These are phyloP conservation scores for Cystoderma amianthinum DNA, from an alignment of 768 basidiomycete species.

Conservation along the genomic window DNA sequence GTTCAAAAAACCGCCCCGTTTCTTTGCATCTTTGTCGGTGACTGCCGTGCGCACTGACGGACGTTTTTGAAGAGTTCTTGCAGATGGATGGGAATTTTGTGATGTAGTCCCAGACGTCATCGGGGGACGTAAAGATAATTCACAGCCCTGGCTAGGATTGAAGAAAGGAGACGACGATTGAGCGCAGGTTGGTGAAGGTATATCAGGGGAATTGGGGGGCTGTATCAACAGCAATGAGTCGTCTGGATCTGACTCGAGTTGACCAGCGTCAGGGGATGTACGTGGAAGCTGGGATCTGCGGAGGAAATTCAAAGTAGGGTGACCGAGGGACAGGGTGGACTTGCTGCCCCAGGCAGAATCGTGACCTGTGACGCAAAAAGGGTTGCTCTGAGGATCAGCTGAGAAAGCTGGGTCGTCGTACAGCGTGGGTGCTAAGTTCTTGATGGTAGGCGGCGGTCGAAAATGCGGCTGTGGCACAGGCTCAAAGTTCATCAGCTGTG, in stretches of 20 bases:
- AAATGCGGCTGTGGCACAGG: constrained; percentile 5
- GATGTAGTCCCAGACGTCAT: background rate
- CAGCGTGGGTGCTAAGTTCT: constrained; percentile 18
- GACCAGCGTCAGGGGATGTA: constrained; percentile 2
- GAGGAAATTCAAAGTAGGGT: constrained; percentile 20
- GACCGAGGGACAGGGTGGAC: constrained; percentile 18
- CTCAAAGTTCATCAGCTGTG: background rate
- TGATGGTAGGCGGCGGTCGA: background rate
- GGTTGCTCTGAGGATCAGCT: constrained; percentile 44
- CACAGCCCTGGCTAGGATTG: too few species aligned
- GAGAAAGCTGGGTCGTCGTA: constrained; percentile 57
- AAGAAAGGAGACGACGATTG: constrained; percentile 8
- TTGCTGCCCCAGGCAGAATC: constrained; percentile 15
- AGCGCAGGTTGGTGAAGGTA: background rate
- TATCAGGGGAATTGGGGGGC: constrained; percentile 28
- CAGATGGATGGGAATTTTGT: background rate
- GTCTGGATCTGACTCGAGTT: constrained; percentile 1
- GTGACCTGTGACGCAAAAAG: constrained; percentile 26
- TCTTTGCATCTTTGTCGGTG: constrained; percentile 1
- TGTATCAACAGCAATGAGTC: constrained; percentile 20
- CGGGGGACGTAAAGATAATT: constrained; percentile 3
- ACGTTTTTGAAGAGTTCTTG: background rate
- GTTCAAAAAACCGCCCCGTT: constrained; percentile 1
- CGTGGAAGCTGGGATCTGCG: constrained; percentile 3
- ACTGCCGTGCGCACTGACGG: background rate